Conservation (phyloP, 495 filamentous ascomycete species). For the Xylaria grammica region DNA sequence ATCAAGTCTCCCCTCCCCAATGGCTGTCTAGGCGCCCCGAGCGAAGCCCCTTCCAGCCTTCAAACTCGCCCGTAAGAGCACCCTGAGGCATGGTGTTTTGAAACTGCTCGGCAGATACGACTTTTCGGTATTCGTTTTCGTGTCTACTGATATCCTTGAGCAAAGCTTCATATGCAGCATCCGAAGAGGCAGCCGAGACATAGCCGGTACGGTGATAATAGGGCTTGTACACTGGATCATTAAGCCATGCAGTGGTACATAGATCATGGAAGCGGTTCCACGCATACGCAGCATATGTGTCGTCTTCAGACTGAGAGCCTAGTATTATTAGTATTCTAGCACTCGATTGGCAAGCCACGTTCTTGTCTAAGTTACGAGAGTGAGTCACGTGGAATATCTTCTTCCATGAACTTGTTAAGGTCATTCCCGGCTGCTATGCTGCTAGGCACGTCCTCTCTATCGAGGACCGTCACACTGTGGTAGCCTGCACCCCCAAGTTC, state of each 20-base stretch:
- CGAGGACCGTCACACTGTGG: constrained; percentile 52
- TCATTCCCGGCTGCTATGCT: constrained; percentile 59
- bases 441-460: constrained; percentile 51
- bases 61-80: constrained; percentile 55
- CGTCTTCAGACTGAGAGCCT: constrained; percentile 27
- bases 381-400: constrained; percentile 37
- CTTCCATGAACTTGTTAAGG: constrained; percentile 63
- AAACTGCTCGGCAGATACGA: constrained; percentile 51
- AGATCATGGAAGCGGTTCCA: constrained; percentile 45
- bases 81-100: constrained; percentile 57
- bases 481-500: constrained; percentile 61
- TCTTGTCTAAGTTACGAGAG: background rate
- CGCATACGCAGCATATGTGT: constrained; percentile 38
- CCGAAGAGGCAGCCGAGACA: constrained; percentile 49
- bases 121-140: constrained; percentile 39
- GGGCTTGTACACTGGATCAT: constrained; percentile 52
- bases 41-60: constrained; percentile 60
- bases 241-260: constrained; percentile 51
- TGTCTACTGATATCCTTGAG: constrained; percentile 45
- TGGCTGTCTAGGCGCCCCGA: too few species aligned
- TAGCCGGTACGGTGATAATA: constrained; percentile 57
- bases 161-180: constrained; percentile 27
- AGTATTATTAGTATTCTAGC: constrained; percentile 5
- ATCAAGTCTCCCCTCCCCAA: too few species aligned
- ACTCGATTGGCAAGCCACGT: constrained; percentile 1